Evolutionary conservation across 2,329 filamentous ascomycete species (phyloP), one percentile per base, ranked within the genome.

Genomic region (Penicillium sp.): DNA sequence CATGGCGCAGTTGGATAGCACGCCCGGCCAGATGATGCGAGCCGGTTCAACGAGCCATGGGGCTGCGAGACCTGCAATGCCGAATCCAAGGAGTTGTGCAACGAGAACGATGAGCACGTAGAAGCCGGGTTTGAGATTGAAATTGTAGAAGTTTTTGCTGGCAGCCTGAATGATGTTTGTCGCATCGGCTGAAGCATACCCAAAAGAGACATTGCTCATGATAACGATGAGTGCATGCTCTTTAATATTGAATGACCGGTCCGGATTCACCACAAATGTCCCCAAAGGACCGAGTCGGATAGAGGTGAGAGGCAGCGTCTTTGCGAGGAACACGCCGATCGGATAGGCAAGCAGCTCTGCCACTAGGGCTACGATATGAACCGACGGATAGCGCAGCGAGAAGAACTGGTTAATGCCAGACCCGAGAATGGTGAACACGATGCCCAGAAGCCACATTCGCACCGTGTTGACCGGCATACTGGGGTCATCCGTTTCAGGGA

Each of bases 201-300:
- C 73, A 50, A 78, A 77, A 4, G 72, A 73, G 15, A 76, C 73
- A 50, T 78, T 78, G 54, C 69, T 72, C 74, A 77, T 76, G 45
- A 77, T 74, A 32, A 74, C 73, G 31, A 75, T 67, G 12, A 76
- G 53, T 1, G 72, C 68, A 47, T 77, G 74, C 42, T 77, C 74
- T 52, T 76, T 76, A 60, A 75, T 71, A 53, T 75, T 76, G 60
- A 76, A 76, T 44, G 66, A 59, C 33, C 64, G 65, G 47, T 75
- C 72, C 0, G 72, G 73, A 49, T 76, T 76, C 28, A 73, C 54
- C 4, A 46, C 52, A 8, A 62, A 53, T 4, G 57, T 54, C 12
- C 50, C 61, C 15, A 53, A 48, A 6, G 33, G 56, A 23, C 54
- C 65, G 8, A 59, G 57, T 9, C 41, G 42, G 5, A 64, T 49